These are phyloP conservation scores for Mucor velutinosus DNA, from an alignment of 371 early-diverging fungal species.

Conservation along the genomic window DNA sequence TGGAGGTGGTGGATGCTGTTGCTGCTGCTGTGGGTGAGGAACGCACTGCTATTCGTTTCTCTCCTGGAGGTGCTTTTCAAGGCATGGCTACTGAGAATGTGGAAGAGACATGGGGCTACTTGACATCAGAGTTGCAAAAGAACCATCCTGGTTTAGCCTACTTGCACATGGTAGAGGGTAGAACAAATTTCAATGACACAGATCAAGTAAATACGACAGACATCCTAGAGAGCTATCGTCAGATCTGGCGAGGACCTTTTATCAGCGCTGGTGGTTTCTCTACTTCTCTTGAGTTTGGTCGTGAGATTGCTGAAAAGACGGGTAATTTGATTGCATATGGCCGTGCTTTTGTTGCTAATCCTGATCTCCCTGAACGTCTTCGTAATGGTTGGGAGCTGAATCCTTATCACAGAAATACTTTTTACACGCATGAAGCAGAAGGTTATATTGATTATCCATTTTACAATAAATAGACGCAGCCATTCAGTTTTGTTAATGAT, in stretches of 20 bases:
- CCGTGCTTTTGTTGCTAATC: slow-evolving; percentile 37
- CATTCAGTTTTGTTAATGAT: background rate
- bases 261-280: slow-evolving; percentile 24
- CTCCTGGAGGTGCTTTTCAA: no score
- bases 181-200: no score
- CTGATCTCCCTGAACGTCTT: slow-evolving; percentile 27
- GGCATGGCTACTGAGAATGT: no score
- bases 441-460: slow-evolving; percentile 23
- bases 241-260: slow-evolving; percentile 29
- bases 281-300: slow-evolving; percentile 15
- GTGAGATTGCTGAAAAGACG: slow-evolving; percentile 16
- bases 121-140: no score
- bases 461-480: background rate
- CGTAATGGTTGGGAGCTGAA: slow-evolving; percentile 24
- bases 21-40: no score
- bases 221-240: slow-evolving; percentile 28
- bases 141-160: no score
- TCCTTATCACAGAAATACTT: slow-evolving; percentile 16
- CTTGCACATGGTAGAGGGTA: no score
- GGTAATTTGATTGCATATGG: slow-evolving; percentile 34
- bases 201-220: background rate
- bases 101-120: no score
- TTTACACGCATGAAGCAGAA: slow-evolving; percentile 12
- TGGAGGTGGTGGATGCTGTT: no score
- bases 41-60: no score